Evolutionary conservation across 495 filamentous ascomycete species (phyloP).

Genomic region (Lindgomyces ingoldianus): DNA sequence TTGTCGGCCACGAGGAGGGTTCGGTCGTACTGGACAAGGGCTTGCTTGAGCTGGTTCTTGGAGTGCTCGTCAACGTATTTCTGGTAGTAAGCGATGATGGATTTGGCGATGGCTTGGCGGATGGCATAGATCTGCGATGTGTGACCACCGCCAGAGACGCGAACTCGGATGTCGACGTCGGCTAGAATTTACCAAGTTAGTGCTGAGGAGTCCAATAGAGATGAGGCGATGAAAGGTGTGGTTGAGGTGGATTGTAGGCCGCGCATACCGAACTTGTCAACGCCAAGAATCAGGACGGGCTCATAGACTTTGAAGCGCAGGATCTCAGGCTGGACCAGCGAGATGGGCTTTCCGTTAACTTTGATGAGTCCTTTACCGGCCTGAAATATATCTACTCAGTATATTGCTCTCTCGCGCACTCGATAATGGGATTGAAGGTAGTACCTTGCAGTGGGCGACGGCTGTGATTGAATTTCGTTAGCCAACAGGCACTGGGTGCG

Average conservation of each 20-base stretch:
- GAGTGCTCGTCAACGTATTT: slow-evolving; percentile 99
- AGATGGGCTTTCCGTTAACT: slow-evolving; percentile 96
- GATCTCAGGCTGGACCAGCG: slow-evolving; percentile 91
- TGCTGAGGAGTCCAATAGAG: neutral
- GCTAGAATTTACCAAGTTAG: slow-evolving; percentile 40
- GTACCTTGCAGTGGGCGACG: slow-evolving; percentile 93
- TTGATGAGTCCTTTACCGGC: slow-evolving; percentile 92
- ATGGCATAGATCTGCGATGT: slow-evolving; percentile 98
- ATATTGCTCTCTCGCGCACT: slow-evolving; percentile 14
- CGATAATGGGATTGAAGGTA: slow-evolving; percentile 5
- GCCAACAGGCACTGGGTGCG: slow-evolving; percentile 7
- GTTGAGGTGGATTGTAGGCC: neutral
- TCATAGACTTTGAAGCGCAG: slow-evolving; percentile 99
- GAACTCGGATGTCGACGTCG: slow-evolving; percentile 94
- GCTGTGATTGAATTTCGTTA: slow-evolving; percentile 51
- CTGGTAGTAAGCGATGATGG: slow-evolving; percentile 98
- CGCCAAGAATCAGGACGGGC: slow-evolving; percentile 90
- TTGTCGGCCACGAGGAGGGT: slow-evolving; percentile 97
- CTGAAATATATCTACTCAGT: slow-evolving; percentile 53
- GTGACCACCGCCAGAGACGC: slow-evolving; percentile 96
- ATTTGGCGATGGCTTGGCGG: slow-evolving; percentile 98
- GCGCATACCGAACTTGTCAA: slow-evolving; percentile 79
- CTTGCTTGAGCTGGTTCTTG: slow-evolving; percentile 98
- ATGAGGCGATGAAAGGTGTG: neutral
- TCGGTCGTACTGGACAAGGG: slow-evolving; percentile 90